phyloP scores from a whole-genome alignment of 2,329 filamentous ascomycete species.

The Penicillium sp. region DNA sequence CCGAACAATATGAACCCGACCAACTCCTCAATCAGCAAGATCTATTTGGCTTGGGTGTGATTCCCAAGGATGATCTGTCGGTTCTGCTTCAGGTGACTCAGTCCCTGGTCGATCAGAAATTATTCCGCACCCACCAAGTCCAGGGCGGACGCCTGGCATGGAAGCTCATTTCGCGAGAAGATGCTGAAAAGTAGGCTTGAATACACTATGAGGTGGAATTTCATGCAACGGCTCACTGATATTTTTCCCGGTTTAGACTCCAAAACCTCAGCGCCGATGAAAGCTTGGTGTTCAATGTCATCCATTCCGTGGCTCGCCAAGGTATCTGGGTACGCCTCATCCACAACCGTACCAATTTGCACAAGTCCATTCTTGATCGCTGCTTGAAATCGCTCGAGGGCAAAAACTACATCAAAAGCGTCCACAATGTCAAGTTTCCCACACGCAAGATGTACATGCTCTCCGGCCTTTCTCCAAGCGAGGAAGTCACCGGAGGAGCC shows the following conservation, averaged over 20 bases:
- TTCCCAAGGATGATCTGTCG: slow-evolving; percentile 41
- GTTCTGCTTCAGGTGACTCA: slow-evolving; percentile 43
- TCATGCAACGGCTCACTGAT: slow-evolving; percentile 9
- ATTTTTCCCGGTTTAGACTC: slow-evolving; percentile 26
- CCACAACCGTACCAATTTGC: slow-evolving; percentile 71
- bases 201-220: background rate
- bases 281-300: slow-evolving; percentile 77
- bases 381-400: slow-evolving; percentile 76
- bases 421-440: slow-evolving; percentile 87
- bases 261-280: slow-evolving; percentile 59
- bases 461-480: slow-evolving; percentile 72
- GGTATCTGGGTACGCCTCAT: slow-evolving; percentile 90
- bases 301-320: slow-evolving; percentile 76
- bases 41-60: slow-evolving; percentile 39
- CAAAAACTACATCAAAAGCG: slow-evolving; percentile 75
- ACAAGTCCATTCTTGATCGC: slow-evolving; percentile 74
- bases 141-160: slow-evolving; percentile 43
- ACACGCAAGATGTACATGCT: slow-evolving; percentile 97
- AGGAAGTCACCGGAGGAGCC: slow-evolving; percentile 84
- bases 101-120: slow-evolving; percentile 42
- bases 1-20: slow-evolving; percentile 36
- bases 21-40: slow-evolving; percentile 46
- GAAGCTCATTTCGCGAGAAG: slow-evolving; percentile 45
- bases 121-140: slow-evolving; percentile 43
- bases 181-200: slow-evolving; percentile 44